Evolutionary conservation across 169 alveolate species (phyloP), one percentile per base, ranked within the genome.

Genomic region (Blepharisma undulans): DNA sequence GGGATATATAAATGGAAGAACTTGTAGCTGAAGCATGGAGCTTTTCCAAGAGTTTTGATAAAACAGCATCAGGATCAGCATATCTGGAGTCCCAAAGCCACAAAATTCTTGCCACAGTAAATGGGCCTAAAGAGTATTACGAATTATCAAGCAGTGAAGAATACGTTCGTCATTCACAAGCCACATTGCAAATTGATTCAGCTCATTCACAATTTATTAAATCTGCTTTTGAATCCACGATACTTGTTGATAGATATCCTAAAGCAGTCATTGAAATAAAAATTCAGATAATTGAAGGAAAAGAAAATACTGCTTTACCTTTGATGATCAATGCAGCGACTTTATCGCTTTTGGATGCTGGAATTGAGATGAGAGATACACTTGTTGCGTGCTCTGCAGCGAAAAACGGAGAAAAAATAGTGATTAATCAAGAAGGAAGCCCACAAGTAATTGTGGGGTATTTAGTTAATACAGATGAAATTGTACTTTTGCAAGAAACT

Each of bases 311-410:
- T 36, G 29, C 66, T 32, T 32, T 86, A 19, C 72, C 22, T 7
- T 32, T 25, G 61, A 60, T 86, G n/a, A 72, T 86, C 5, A 86
- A 86, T 72, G 91, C 91, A 29, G 91, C 66, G 32, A 71, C 72
- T 32, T 21, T 86, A 3, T 86, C 91, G 0, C 29, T 86, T 29
- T 22, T 86, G 14, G 91, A 86, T 27, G 25, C 91, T 66, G 91
- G 91, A 7, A 72, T 86, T 86, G 84, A 72, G 34, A 86, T 86
- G 29, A 60, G 84, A 86, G 91, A 86, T 34, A 86, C 84, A 6
- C 48, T 86, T 2, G n/a, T 86, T n/a, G 80, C 84, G 0, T n/a
- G 33, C 48, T 21, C 25, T 4, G 91, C 72, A 4, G 84, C 84
- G 14, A 22, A 12, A 21, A 36, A 27, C 7, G 84, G 72, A 3